Base-by-base conservation (phyloP, 2,329 filamentous ascomycete genomes). In the Nemania diffusa region DNA sequence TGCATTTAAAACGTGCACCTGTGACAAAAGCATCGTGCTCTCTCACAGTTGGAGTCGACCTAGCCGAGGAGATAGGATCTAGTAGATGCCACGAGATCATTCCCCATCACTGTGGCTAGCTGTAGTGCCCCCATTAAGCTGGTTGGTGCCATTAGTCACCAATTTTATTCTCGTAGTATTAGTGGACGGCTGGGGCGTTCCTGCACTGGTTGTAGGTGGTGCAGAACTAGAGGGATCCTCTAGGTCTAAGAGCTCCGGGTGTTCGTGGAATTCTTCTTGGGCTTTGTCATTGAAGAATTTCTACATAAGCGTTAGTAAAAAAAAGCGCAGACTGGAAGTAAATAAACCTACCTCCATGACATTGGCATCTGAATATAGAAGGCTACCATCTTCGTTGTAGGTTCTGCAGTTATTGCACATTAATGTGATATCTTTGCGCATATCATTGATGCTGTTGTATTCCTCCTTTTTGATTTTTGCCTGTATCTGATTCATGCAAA, bases 401-500 rank as follows among this genome's bases (percentile, higher is more conserved):
- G 92, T 96, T 78, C 93, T 89, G 72, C 95, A 97, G 79, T 99
- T 99, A 77, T 87, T 89, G 79, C 94, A 96, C 80, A 99, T 87
- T 70, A 95, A 82, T 57, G 90, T 88, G 69, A 99, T 90, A 76
- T 99, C 97, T 72, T 88, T 89, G 62, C 89, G 87, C 85, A 99
- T 89, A 73, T 94, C 92, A 76, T 88, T 89, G 68, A 97, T 81
- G 75, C 87, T 91, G 73, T 88, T 89, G 80, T 99, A 99, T 77
- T 97, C 93, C 76, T 97, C 93, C 80, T 93, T 95, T 84, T 97
- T 97, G 82, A 99, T 97, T 84, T 93, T 95, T 78, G 91, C 92
- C 78, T 93, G 90, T 76, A 99, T 97, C 78, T 94, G 90, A 73
- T 97, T 96, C 92, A 98, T 97, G 77, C 92, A 95, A 76, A 99